Evolutionary conservation across 2,329 filamentous ascomycete genomes (phyloP).

Genomic region (Aureobasidium subglaciale): DNA sequence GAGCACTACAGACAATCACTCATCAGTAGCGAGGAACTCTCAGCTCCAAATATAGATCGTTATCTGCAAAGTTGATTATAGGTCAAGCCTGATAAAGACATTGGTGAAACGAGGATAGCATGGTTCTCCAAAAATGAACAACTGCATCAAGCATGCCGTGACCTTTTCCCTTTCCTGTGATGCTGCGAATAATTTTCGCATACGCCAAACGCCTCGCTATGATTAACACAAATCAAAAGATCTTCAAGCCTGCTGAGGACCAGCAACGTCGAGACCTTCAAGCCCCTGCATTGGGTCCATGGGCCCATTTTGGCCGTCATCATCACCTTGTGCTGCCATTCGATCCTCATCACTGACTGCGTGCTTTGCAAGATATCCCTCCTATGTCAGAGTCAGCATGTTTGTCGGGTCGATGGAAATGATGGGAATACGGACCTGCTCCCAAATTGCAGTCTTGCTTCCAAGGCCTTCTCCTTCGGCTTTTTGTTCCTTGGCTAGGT

Average conservation of each 20-base stretch:
- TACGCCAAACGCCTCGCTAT: conserved; percentile 13
- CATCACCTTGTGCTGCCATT: conserved; percentile 46
- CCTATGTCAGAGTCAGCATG: conserved; percentile 48
- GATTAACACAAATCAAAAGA: neutral
- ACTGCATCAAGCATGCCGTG: neutral
- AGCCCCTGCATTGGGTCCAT: conserved; percentile 94
- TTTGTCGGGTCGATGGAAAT: neutral
- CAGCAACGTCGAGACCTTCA: conserved; percentile 87
- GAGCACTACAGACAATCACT: no score
- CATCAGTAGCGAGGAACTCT: no score
- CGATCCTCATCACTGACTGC: conserved; percentile 76
- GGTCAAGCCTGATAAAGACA: no score
- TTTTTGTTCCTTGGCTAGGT: conserved; percentile 85
- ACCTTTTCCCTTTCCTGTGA: neutral
- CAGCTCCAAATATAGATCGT: no score
- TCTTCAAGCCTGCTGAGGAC: conserved; percentile 67
- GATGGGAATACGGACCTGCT: conserved; percentile 62
- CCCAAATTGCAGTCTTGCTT: conserved; percentile 92
- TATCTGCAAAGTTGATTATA: no score
- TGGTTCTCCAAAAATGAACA: no score
- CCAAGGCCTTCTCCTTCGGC: conserved; percentile 79
- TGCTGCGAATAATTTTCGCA: neutral
- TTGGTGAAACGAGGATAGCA: no score
- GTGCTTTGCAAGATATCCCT: conserved; percentile 86
- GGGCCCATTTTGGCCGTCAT: conserved; percentile 44